phyloP scores from a whole-genome alignment of 139 green algal species.

The Zygnema circumcarinatum region DNA sequence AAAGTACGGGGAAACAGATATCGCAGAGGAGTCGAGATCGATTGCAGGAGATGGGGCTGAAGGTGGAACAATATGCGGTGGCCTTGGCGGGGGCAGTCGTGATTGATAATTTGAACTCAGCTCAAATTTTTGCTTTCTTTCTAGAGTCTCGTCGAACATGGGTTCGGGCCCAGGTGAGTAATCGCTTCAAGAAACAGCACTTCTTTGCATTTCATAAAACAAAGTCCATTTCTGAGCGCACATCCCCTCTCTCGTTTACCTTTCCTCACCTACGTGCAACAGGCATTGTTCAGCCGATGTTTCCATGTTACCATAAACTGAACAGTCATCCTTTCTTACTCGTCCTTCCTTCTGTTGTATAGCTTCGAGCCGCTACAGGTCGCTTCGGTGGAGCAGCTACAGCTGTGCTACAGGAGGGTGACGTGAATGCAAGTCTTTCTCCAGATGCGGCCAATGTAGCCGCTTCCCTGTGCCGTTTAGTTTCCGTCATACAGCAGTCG shows the following conservation, averaged over 20 bases:
- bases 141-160: conserved; percentile 17
- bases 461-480: not conserved
- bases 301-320: too few species aligned
- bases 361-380: not conserved
- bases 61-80: conserved; percentile 61
- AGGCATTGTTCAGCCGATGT: too few species aligned
- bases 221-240: not conserved
- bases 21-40: conserved; percentile 44
- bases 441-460: not conserved
- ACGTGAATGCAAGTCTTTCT: not conserved
- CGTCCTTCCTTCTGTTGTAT: too few species aligned
- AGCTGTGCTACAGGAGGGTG: not conserved
- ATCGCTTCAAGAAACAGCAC: conserved; percentile 14
- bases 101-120: conserved; percentile 49
- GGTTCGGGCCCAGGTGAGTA: conserved; percentile 27
- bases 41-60: conserved; percentile 51
- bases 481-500: conserved; percentile 40
- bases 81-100: conserved; percentile 61
- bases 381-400: not conserved
- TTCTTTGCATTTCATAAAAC: not conserved
- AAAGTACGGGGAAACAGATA: conserved; percentile 47
- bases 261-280: too few species aligned
- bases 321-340: too few species aligned
- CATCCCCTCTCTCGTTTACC: not conserved
- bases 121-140: conserved; percentile 36